Base-by-base conservation (phyloP, 192 early-diverging fungal genomes). In the Coemansia sp. region DNA sequence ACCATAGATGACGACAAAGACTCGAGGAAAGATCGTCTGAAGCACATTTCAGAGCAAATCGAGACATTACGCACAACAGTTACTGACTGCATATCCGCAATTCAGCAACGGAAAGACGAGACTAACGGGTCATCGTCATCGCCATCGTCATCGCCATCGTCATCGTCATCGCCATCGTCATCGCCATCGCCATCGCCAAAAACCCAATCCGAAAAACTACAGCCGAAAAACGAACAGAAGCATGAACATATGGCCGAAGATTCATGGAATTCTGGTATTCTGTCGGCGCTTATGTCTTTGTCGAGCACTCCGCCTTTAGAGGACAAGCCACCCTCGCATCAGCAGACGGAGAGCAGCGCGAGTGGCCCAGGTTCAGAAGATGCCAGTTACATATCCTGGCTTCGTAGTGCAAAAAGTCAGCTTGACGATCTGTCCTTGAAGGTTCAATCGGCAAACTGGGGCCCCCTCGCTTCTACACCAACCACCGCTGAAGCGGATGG, bases 351-450 rank as follows among this genome's bases (percentile, higher is more conserved):
- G 20, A 33, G 15, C 5, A 18, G 11, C 24, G 16, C 11, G 18
- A 49, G 26, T 15, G 41, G 7, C 46, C 41, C 26, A 34, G 33
- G 16, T 34, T 33, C 33, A 14, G 45, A 45, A 6, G 62, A 73
- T 9, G 20, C 58, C 43, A 48, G 51, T 41, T 60, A 65, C 63
- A 61, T 69, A 39, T 53, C 60, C 20, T 73, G 71, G 77, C 56
- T 73, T 34, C 46, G 64, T 1, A 35, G 49, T 16, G 72, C 62
- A 23, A 69, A 65, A 5, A 35, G 35, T 4, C 55, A 51, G 56
- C 77, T 79, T 21, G 64, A 73, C 43, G 65, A 58, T 12, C 41
- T 79, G 24, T 55, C 71, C 18, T 30, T 26, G 16, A 64, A 64
- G 30, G 61, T 70, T 1, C 63, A 64, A 36, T 16, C 41, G 21